Conservation (phyloP, 2,329 filamentous ascomycete genomes). For the Coccinonectria pachysandricola region DNA sequence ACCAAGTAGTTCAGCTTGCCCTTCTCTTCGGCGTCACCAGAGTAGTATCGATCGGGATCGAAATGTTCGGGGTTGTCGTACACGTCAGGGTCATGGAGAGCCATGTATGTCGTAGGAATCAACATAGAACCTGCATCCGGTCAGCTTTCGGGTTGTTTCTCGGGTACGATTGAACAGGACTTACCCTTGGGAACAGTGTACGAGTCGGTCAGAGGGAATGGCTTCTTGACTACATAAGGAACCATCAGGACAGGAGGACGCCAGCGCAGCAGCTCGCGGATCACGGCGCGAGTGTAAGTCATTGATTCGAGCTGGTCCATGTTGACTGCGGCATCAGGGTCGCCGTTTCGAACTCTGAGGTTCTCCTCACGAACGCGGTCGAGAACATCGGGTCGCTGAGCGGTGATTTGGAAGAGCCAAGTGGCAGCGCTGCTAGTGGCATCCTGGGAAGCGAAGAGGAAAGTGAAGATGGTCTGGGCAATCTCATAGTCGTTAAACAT, state of each 20-base stretch:
- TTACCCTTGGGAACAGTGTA: slow-evolving; percentile 88
- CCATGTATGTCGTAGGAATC: slow-evolving; percentile 81
- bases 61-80: slow-evolving; percentile 85
- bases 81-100: slow-evolving; percentile 84
- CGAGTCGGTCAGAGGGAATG: slow-evolving; percentile 76
- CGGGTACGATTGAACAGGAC: too few species aligned
- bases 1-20: slow-evolving; percentile 91
- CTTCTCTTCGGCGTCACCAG: slow-evolving; percentile 76
- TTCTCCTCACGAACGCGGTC: slow-evolving; percentile 91
- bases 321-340: slow-evolving; percentile 57
- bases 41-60: slow-evolving; percentile 85
- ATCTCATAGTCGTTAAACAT: slow-evolving; percentile 89
- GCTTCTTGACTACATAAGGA: slow-evolving; percentile 87
- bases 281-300: slow-evolving; percentile 82
- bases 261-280: slow-evolving; percentile 86
- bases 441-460: slow-evolving; percentile 95
- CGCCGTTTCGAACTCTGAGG: slow-evolving; percentile 61
- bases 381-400: slow-evolving; percentile 85
- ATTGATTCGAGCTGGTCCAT: slow-evolving; percentile 85
- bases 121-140: slow-evolving; percentile 67
- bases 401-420: slow-evolving; percentile 91
- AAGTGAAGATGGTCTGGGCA: slow-evolving; percentile 86
- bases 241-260: slow-evolving; percentile 96
- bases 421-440: slow-evolving; percentile 88
- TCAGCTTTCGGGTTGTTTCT: too few species aligned